Evolutionary conservation across 2,329 filamentous ascomycete species (phyloP).

Genomic region (Penicillium sp.): DNA sequence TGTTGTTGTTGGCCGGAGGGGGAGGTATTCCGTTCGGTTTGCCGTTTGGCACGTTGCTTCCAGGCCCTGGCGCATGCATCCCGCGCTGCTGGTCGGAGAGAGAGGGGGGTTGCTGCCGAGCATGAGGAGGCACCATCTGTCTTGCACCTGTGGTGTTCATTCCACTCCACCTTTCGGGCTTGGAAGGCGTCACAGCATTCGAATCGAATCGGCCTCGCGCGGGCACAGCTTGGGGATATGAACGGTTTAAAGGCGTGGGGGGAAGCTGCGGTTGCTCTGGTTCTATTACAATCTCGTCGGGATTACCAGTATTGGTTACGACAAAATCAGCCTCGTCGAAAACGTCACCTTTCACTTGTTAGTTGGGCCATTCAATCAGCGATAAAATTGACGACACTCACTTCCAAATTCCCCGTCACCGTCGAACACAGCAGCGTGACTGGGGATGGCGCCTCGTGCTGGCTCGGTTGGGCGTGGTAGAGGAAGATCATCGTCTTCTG

Average conservation of each 20-base stretch:
- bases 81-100: slow-evolving; percentile 17
- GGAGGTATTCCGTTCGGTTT: slow-evolving; percentile 14
- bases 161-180: slow-evolving; percentile 30
- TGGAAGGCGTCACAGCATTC: slow-evolving; percentile 34
- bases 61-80: slow-evolving; percentile 12
- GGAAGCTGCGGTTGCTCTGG: slow-evolving; percentile 26
- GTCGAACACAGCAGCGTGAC: slow-evolving; percentile 29
- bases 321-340: slow-evolving; percentile 74
- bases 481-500: slow-evolving; percentile 48
- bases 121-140: slow-evolving; percentile 20
- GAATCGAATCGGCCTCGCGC: slow-evolving; percentile 18
- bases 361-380: slow-evolving; percentile 6
- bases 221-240: slow-evolving; percentile 18
- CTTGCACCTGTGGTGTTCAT: slow-evolving; percentile 14
- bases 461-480: slow-evolving; percentile 23
- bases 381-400: slow-evolving; percentile 16
- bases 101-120: slow-evolving; percentile 17
- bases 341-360: slow-evolving; percentile 45
- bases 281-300: slow-evolving; percentile 66
- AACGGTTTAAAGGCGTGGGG: slow-evolving; percentile 20
- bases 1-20: slow-evolving; percentile 13
- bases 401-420: slow-evolving; percentile 41
- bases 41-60: slow-evolving; percentile 18
- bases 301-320: slow-evolving; percentile 62
- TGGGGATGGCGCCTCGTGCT: slow-evolving; percentile 27